Base-by-base conservation (phyloP, 192 early-diverging fungal genomes). In the Gigaspora rosea region DNA sequence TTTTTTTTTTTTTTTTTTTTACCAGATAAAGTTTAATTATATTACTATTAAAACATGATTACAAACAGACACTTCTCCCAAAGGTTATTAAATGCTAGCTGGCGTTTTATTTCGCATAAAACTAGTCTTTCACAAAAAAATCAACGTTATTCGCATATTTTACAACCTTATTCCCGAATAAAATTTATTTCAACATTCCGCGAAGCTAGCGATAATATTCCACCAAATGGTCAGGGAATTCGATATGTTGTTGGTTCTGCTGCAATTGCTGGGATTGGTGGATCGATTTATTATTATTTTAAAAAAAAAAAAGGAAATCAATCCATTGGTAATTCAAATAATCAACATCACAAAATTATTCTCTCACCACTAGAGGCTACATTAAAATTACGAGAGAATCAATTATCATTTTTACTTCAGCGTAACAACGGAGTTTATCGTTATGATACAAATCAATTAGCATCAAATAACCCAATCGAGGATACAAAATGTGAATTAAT, bases 391-490 rank as follows among this genome's bases (percentile, higher is more conserved):
- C 54, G 72, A 32, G 22, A 74, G 48, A 74, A 74, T 62, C 72
- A 74, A 50, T 7, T 62, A 13, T 58, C 72, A 35, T 58, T 48
- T 49, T 49, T 51, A 27, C 22, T 74, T 27, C 54, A 74, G 62
- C 35, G 52, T 8, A 74, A 62, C 12, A 74, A 74, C 32, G 72
- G 72, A 48, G 58, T 74, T 20, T 67, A 18, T 36, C 46, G 63
- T 16, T 67, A 66, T 66, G 75, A 76, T n/a, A 66, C 75, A 8
- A 88, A 85, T 63, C 86, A 85, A 35, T 33, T 88, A 8, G 79
- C 80, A 0, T 87, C 86, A 74, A 88, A 88, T 66, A 81, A 85
- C 46, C 87, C 87, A 10, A 79, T 84, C 2, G 87, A 88, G 64
- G 87, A 88, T 61, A 79, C 83, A 71, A 79, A 84, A 48, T 84